phyloP scores from a whole-genome alignment of 2,329 filamentous ascomycete genomes.

The Alternaria metachromatica region DNA sequence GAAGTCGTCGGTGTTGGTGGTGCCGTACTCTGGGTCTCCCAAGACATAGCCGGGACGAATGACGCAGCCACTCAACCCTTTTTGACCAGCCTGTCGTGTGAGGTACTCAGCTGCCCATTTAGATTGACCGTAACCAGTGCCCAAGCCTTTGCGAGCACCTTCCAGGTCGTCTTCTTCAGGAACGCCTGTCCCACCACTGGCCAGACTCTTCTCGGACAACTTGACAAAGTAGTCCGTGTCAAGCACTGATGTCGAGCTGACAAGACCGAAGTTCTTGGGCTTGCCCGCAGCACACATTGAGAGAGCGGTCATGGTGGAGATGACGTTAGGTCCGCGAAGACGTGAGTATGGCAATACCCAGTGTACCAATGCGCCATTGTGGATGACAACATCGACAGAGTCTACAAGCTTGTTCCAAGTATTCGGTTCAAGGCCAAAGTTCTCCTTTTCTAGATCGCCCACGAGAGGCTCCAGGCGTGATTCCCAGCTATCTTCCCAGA shows the following conservation, averaged over 20 bases:
- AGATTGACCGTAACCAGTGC: slow-evolving; percentile 87
- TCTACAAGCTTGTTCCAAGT: slow-evolving; percentile 70
- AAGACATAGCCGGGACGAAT: slow-evolving; percentile 86
- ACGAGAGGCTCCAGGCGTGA: slow-evolving; percentile 70
- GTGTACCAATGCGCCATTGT: slow-evolving; percentile 77
- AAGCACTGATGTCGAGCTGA: slow-evolving; percentile 81
- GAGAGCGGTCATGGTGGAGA: slow-evolving; percentile 79
- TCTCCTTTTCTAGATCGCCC: slow-evolving; percentile 75
- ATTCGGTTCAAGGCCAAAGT: slow-evolving; percentile 72
- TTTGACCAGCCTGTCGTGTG: slow-evolving; percentile 76
- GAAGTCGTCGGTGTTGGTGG: slow-evolving; percentile 86
- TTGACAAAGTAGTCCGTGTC: slow-evolving; percentile 83
- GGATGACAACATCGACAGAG: slow-evolving; percentile 71
- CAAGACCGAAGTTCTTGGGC: slow-evolving; percentile 80
- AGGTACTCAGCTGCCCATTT: slow-evolving; percentile 84
- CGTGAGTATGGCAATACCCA: slow-evolving; percentile 82
- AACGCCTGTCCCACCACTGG: slow-evolving; percentile 69
- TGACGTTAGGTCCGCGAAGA: slow-evolving; percentile 76
- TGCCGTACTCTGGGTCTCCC: slow-evolving; percentile 73
- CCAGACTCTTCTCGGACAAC: slow-evolving; percentile 69
- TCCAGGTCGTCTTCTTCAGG: slow-evolving; percentile 78
- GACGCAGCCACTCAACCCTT: slow-evolving; percentile 77
- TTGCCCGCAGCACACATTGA: slow-evolving; percentile 77
- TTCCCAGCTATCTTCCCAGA: slow-evolving; percentile 77
- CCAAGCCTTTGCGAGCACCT: slow-evolving; percentile 77